Evolutionary conservation across 306 rosid genomes (phyloP).

Genomic region (Acacia melanoxylon): DNA sequence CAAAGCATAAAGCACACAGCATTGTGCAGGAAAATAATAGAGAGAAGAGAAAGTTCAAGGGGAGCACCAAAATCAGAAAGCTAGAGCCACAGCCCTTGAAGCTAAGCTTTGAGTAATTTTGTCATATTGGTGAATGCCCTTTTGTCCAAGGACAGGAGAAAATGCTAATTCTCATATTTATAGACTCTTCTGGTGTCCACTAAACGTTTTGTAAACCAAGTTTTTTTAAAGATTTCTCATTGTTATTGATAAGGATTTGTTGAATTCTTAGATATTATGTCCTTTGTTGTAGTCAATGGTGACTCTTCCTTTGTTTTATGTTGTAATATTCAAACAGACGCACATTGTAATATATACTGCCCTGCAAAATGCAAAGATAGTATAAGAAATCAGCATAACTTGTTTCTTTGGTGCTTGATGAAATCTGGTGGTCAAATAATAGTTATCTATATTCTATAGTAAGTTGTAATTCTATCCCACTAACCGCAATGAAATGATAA

Average conservation of each 20-base stretch:
- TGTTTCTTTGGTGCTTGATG: background rate
- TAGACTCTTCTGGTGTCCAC: background rate
- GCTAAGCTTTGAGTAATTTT: background rate
- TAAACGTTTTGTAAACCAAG: no score
- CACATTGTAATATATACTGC: background rate
- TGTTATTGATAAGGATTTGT: background rate
- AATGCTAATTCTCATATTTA: background rate
- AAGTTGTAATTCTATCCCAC: background rate
- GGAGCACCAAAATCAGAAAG: constrained; percentile 16
- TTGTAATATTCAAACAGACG: background rate
- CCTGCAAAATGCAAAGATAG: no score
- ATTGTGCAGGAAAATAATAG: background rate
- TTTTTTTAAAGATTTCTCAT: background rate
- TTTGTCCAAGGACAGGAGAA: background rate
- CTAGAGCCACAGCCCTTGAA: constrained; percentile 16
- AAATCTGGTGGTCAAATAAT: no score
- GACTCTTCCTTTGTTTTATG: background rate
- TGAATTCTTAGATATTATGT: background rate
- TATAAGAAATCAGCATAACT: no score
- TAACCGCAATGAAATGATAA: background rate
- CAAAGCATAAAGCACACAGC: constrained; percentile 26
- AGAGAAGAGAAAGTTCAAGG: constrained; percentile 4
- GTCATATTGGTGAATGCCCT: background rate
- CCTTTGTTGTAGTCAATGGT: background rate
- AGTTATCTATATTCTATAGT: no score